Evolutionary conservation across 2,329 filamentous ascomycete genomes (phyloP).

Genomic region (Incumbomyces delicatus): DNA sequence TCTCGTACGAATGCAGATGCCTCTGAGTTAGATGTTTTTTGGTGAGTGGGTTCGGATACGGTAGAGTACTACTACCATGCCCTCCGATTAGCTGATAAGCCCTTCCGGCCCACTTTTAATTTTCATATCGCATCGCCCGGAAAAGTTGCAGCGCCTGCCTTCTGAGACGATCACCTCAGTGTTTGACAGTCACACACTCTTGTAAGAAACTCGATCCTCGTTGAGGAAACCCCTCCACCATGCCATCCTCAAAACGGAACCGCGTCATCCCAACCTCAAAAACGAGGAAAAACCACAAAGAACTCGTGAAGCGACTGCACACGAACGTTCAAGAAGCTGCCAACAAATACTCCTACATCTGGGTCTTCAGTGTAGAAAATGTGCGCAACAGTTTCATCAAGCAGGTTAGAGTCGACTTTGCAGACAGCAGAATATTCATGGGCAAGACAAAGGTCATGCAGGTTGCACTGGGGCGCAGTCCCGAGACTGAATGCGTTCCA

Average conservation of each 20-base stretch:
- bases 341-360: slow-evolving; percentile 79
- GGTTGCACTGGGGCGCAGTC: slow-evolving; percentile 73
- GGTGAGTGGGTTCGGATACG: too few relatives aligned
- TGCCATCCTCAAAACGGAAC: slow-evolving; percentile 94
- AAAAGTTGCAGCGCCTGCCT: neutral
- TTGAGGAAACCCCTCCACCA: slow-evolving; percentile 29
- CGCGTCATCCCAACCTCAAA: slow-evolving; percentile 84
- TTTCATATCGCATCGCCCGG: neutral
- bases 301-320: slow-evolving; percentile 77
- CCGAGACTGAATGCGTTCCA: slow-evolving; percentile 69
- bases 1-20: neutral
- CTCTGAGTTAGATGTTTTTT: too few relatives aligned
- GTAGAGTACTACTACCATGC: too few relatives aligned
- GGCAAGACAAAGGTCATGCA: slow-evolving; percentile 99
- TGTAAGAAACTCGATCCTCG: too few relatives aligned
- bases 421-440: slow-evolving; percentile 65
- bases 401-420: slow-evolving; percentile 28
- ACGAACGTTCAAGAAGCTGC: slow-evolving; percentile 76
- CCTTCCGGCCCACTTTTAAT: neutral
- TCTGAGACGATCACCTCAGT: neutral
- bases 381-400: slow-evolving; percentile 78
- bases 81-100: neutral
- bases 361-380: slow-evolving; percentile 89
- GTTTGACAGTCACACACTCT: too few relatives aligned
- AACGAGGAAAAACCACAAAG: slow-evolving; percentile 81